Evolutionary conservation across 768 basidiomycete species (phyloP).

Genomic region (Phlebiopsis gigantea): DNA sequence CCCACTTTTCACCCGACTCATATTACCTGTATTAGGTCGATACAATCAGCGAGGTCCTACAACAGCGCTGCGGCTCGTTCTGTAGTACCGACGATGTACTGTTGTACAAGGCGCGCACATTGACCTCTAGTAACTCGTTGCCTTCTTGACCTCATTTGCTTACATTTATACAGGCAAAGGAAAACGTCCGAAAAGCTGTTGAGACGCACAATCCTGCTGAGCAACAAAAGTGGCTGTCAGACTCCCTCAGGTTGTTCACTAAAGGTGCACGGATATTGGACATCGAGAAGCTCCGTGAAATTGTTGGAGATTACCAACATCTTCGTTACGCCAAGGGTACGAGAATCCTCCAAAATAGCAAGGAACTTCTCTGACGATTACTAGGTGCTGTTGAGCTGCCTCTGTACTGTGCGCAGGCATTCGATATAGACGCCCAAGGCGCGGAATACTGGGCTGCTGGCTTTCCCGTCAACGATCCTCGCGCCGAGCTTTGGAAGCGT

Average conservation of each 20-base stretch:
- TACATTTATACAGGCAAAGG: constrained; percentile 69
- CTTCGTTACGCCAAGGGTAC: constrained; percentile 78
- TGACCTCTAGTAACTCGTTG: constrained; percentile 15
- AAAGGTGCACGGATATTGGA: constrained; percentile 85
- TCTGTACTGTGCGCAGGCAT: constrained; percentile 71
- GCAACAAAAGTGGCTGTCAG: constrained; percentile 72
- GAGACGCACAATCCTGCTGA: constrained; percentile 73
- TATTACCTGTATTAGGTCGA: constrained; percentile 62
- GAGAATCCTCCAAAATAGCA: constrained; percentile 9
- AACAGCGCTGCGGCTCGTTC: constrained; percentile 94
- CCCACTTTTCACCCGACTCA: not conserved
- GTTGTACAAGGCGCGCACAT: constrained; percentile 91
- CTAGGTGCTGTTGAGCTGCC: constrained; percentile 83
- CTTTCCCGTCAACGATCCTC: constrained; percentile 42
- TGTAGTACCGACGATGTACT: constrained; percentile 98
- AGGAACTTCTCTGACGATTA: not conserved
- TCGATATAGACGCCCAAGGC: constrained; percentile 73
- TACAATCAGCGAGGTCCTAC: constrained; percentile 91
- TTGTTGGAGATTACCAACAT: constrained; percentile 85
- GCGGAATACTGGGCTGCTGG: constrained; percentile 74
- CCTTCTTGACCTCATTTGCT: not conserved
- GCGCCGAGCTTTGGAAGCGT: constrained; percentile 50
- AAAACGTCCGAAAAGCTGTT: constrained; percentile 86
- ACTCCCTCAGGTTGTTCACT: constrained; percentile 87
- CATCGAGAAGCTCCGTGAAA: constrained; percentile 78